Conservation (phyloP, 768 basidiomycete species). For the Boletus patriciae region DNA sequence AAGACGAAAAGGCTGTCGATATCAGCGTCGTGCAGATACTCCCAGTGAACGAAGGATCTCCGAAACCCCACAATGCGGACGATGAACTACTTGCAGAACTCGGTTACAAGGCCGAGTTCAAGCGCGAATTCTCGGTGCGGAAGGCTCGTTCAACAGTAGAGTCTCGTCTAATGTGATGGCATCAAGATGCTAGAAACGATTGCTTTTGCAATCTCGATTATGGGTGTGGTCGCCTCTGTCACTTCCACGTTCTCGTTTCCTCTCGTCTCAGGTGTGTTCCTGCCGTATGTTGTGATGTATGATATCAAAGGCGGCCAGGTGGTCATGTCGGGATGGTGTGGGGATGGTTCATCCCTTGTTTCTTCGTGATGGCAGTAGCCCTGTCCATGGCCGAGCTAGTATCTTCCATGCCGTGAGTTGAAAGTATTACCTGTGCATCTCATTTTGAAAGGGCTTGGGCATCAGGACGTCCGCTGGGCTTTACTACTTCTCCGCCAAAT, state of each 20-base stretch:
- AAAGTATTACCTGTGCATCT: neutral
- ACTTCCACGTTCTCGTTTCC: constrained; percentile 66
- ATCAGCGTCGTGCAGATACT: constrained; percentile 10
- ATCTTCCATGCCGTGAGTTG: constrained; percentile 72
- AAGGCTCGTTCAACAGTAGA: neutral
- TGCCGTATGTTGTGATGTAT: neutral
- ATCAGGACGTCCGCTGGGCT: constrained; percentile 72
- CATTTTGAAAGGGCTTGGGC: neutral
- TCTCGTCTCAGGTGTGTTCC: constrained; percentile 52
- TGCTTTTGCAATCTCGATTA: constrained; percentile 67
- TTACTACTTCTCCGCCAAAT: constrained; percentile 76
- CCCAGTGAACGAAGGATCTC: constrained; percentile 12
- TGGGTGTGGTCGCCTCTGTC: constrained; percentile 72
- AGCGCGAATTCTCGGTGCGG: constrained; percentile 68
- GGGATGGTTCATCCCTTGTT: constrained; percentile 71
- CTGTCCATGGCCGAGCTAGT: constrained; percentile 72
- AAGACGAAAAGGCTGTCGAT: constrained; percentile 20
- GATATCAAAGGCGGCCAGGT: constrained; percentile 37
- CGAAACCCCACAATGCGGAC: constrained; percentile 44
- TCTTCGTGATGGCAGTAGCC: constrained; percentile 67
- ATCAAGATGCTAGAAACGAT: constrained; percentile 54
- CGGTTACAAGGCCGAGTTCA: constrained; percentile 73
- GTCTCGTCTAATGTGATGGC: neutral
- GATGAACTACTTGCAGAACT: constrained; percentile 60
- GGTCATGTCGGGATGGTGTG: constrained; percentile 78